Conservation (phyloP, 805 yeast genomes). For the Ogataea pilisensis region DNA sequence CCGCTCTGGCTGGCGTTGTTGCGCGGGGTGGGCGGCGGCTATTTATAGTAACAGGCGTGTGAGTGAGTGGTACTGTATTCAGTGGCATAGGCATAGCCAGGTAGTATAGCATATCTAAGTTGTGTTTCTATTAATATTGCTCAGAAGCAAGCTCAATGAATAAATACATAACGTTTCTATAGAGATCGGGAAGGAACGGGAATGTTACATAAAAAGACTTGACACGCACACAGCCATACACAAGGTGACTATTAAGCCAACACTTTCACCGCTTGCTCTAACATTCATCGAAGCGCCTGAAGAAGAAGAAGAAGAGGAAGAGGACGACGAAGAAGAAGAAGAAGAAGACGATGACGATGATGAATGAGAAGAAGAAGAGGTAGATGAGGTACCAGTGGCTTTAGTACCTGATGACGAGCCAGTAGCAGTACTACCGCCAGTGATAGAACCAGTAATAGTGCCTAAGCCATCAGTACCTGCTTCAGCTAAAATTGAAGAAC, state of each 20-base stretch:
- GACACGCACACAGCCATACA: conserved; percentile 21
- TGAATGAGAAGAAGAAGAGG: conserved; percentile 13
- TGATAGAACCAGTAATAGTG: conserved; percentile 37
- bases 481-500: conserved; percentile 52
- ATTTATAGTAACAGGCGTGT: too few species aligned
- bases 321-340: conserved; percentile 11
- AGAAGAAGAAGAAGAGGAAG: conserved; percentile 1
- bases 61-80: too few species aligned
- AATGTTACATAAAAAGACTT: conserved; percentile 22
- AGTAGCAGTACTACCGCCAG: conserved; percentile 21
- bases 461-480: conserved; percentile 75
- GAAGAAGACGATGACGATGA: conserved; percentile 14
- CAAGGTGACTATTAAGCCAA: conserved; percentile 2
- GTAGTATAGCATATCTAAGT: too few species aligned
- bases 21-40: too few species aligned
- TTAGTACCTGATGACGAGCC: conserved; percentile 9
- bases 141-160: too few species aligned
- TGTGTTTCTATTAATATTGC: too few species aligned
- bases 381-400: conserved; percentile 9
- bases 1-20: too few species aligned
- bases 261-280: too few species aligned
- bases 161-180: too few species aligned
- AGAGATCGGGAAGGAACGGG: too few species aligned
- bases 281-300: conserved; percentile 6
- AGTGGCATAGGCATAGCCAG: too few species aligned